Evolutionary conservation across 2,329 filamentous ascomycete species (phyloP), one percentile per base, ranked within the genome.

Genomic region (Dendrostoma leiphaemia): DNA sequence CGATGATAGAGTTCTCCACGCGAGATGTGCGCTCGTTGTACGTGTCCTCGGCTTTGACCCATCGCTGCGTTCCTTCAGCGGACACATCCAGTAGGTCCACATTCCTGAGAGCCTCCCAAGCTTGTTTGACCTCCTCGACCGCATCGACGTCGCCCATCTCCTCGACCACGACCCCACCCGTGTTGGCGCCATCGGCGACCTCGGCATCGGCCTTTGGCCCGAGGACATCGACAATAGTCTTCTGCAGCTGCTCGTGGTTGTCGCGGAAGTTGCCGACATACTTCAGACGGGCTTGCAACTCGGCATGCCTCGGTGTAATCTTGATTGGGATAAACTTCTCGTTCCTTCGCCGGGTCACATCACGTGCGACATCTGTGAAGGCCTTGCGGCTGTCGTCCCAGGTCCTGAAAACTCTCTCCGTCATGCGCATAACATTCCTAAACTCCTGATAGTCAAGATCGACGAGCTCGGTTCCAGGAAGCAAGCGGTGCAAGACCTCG

Each of bases 241-340:
- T 86, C 71, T 97, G 93, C 45, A 99, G 83, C 72, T 99, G 94
- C 72, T 99, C 94, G 69, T 99, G 94, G 66, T 97, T 97, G 65
- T 93, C 89, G 24, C 94, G 86, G 76, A 99, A 99, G 19, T 90
- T 96, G 64, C 86, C 85, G 60, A 99, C 91, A 69, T 99, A 99
- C 65, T 90, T 91, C 62, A 99, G 79, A 40, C 94, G 86, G 59
- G 94, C 88, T 71, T 97, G 91, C 24, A 94, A 89, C 69, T 93
- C 89, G 35, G 84, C 86, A 68, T 99, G 94, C 63, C 90, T 88
- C 58, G 91, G 89, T 60, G 80, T 83, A 69, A 99, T 92, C 75
- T 97, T 97, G 77, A 99, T 97, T 4, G 93, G 92, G 60, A 99
- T 97, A 70, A 99, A 99, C 69, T 96, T 96, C 71, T 97, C 95